Evolutionary conservation across 2,329 filamentous ascomycete genomes (phyloP).

Genomic region (Xylariaceae sp.): DNA sequence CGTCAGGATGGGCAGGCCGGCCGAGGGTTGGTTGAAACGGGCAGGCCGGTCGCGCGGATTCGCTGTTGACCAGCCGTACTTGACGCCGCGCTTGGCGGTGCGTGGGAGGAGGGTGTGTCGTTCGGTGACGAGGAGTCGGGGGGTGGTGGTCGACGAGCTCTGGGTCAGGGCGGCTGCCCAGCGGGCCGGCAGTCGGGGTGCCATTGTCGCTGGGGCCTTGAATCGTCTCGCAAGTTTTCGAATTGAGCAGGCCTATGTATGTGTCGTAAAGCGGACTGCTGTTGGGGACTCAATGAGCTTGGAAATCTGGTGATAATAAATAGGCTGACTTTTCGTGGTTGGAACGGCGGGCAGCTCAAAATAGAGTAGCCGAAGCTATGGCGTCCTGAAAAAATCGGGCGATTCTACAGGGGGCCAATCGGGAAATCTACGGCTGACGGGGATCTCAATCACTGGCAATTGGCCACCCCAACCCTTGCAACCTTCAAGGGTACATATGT

Average conservation of each 20-base stretch:
- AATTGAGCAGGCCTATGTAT: neutral
- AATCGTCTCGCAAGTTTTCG: slow-evolving; percentile 11
- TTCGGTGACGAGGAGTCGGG: slow-evolving; percentile 37
- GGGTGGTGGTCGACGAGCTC: slow-evolving; percentile 32
- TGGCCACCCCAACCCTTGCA: neutral
- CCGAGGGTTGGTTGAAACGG: slow-evolving; percentile 62
- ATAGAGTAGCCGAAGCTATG: slow-evolving; percentile 5
- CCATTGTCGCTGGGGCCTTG: slow-evolving; percentile 43
- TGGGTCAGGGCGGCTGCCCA: slow-evolving; percentile 45
- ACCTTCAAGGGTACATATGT: no score
- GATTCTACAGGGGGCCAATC: slow-evolving; percentile 8
- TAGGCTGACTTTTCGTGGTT: neutral
- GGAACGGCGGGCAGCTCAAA: neutral
- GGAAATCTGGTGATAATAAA: neutral
- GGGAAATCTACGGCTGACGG: slow-evolving; percentile 5
- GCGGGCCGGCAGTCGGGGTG: slow-evolving; percentile 49
- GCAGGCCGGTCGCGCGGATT: slow-evolving; percentile 54
- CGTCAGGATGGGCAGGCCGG: slow-evolving; percentile 59
- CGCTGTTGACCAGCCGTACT: slow-evolving; percentile 64
- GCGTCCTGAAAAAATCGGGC: slow-evolving; percentile 28
- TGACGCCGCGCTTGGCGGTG: slow-evolving; percentile 52
- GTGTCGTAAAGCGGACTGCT: neutral
- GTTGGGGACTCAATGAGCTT: neutral
- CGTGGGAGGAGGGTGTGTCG: slow-evolving; percentile 47
- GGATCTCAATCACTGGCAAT: neutral